These are phyloP conservation scores for Cutaneotrichosporon sp. DNA, from an alignment of 1,284 basidiomycete species.

Conservation along the genomic window DNA sequence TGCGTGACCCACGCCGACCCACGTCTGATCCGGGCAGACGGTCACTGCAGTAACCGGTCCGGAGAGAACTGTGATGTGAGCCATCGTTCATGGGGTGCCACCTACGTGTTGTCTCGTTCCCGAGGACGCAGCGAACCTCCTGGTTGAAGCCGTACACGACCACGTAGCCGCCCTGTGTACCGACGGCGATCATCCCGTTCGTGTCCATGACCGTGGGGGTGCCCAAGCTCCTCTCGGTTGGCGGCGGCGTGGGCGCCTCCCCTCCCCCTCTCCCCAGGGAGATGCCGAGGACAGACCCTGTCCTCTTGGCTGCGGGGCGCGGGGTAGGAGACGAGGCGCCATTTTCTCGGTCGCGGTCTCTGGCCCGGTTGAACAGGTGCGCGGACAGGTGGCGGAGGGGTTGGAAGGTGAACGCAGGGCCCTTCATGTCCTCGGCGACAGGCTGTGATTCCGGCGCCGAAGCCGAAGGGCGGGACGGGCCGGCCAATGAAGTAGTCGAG, in stretches of 20 bases:
- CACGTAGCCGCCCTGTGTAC: slow-evolving; percentile 75
- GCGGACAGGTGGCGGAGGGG: slow-evolving; percentile 66
- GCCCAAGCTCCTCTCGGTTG: slow-evolving; percentile 51
- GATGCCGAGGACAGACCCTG: slow-evolving; percentile 61
- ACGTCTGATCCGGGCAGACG: slow-evolving; percentile 92
- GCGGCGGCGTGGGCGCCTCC: neutral
- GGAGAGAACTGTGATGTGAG: slow-evolving; percentile 44
- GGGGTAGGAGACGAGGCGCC: slow-evolving; percentile 10
- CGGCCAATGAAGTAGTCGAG: slow-evolving; percentile 32
- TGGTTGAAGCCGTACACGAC: slow-evolving; percentile 91
- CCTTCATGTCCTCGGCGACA: slow-evolving; percentile 27
- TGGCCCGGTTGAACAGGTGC: slow-evolving; percentile 53
- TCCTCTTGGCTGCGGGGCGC: slow-evolving; percentile 47
- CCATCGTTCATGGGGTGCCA: slow-evolving; percentile 17
- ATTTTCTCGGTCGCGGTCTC: slow-evolving; percentile 11
- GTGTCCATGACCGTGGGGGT: slow-evolving; percentile 78
- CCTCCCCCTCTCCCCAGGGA: neutral
- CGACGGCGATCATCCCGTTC: slow-evolving; percentile 87
- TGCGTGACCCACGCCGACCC: slow-evolving; percentile 83
- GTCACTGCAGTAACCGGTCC: slow-evolving; percentile 89
- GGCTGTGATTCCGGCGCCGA: slow-evolving; percentile 15
- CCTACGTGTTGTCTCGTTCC: slow-evolving; percentile 67
- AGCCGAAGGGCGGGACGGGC: slow-evolving; percentile 4
- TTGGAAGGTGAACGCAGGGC: slow-evolving; percentile 44
- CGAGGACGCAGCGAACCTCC: slow-evolving; percentile 74